Percentiles rank a stretch among this genome's conserved stretches.
Conservation (phyloP, 2,329 filamentous ascomycete species). For the Mycosphaerelloides madeirae region DNA sequence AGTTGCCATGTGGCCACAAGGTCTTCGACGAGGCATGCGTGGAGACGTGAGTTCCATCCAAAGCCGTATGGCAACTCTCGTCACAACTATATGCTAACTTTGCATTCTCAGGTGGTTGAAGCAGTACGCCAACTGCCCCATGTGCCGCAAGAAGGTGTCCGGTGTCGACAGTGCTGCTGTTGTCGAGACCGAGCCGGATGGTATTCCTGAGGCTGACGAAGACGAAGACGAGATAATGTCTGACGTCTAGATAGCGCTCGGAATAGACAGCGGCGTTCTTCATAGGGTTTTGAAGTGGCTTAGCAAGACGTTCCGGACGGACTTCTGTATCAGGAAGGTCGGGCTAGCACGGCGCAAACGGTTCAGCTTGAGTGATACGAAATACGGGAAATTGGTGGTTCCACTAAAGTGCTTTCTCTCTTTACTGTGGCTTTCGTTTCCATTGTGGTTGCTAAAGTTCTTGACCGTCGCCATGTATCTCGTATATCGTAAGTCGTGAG, state of each 20-base stretch:
- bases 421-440: no score
- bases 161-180: neutral
- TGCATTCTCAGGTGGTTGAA: constrained; percentile 23
- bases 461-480: no score
- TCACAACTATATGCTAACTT: no score
- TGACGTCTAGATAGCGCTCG: neutral
- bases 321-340: no score
- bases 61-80: no score
- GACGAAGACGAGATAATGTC: constrained; percentile 3
- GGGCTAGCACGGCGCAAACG: no score
- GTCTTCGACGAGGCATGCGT: constrained; percentile 11
- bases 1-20: constrained; percentile 22
- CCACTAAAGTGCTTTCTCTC: no score
- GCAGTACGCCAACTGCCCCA: constrained; percentile 20
- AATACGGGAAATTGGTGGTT: neutral
- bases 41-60: no score
- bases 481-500: no score
- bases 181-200: neutral
- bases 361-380: no score
- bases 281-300: neutral
- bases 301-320: neutral
- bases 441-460: no score
- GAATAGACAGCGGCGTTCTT: no score
- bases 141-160: constrained; percentile 17
- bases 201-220: neutral